Evolutionary conservation across 345 rosid genomes (phyloP).

Genomic region (Lumnitzera racemosa): DNA sequence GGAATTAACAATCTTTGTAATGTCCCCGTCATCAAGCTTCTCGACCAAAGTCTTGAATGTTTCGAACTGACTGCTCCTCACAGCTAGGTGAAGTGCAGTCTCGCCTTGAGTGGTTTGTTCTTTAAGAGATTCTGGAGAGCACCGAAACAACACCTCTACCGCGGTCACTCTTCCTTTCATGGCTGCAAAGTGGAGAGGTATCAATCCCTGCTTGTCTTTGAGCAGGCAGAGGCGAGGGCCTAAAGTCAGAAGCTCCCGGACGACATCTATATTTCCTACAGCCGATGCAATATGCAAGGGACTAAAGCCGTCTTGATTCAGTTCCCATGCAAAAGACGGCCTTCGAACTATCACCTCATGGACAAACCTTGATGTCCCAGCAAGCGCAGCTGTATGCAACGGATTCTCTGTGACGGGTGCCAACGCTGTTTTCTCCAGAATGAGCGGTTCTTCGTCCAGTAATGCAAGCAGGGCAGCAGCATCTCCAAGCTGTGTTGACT

Average conservation of each 20-base stretch:
- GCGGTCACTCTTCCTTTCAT: conserved; percentile 4
- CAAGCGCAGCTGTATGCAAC: conserved; percentile 8
- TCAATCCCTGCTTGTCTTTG: conserved; percentile 5
- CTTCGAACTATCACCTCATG: neutral
- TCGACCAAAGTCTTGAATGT: conserved; percentile 3
- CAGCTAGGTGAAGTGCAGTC: conserved; percentile 15
- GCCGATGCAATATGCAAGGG: conserved; percentile 17
- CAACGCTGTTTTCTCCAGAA: conserved; percentile 1
- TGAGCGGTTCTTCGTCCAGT: conserved; percentile 6
- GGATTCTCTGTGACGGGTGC: neutral
- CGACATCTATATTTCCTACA: conserved; percentile 3
- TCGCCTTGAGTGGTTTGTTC: conserved; percentile 1
- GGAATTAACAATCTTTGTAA: neutral
- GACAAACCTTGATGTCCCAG: conserved; percentile 8
- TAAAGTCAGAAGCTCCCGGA: conserved; percentile 4
- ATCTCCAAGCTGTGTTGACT: conserved; percentile 8
- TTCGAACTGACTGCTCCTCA: conserved; percentile 10
- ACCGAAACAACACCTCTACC: neutral
- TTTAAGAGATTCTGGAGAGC: neutral
- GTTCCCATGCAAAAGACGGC: conserved; percentile 5
- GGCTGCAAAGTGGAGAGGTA: conserved; percentile 14
- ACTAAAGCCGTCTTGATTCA: conserved; percentile 8
- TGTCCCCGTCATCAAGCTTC: neutral
- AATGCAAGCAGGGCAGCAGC: neutral
- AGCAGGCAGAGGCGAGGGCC: neutral